Conservation (phyloP, 2,329 filamentous ascomycete species). For the Fusarium palustre region DNA sequence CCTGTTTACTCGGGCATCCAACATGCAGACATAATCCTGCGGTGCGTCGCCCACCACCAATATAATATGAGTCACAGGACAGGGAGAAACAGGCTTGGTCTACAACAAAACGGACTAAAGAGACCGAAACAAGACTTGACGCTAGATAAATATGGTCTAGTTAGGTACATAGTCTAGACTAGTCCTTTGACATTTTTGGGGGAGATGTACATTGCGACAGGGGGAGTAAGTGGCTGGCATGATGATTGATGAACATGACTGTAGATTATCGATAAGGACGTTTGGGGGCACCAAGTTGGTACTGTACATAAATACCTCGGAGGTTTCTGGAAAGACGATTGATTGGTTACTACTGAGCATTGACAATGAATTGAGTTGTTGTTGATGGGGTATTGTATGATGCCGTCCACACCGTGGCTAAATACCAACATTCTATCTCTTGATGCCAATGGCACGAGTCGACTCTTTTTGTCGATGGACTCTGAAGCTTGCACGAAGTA, state of each 20-base stretch:
- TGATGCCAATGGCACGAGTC: conserved; percentile 25
- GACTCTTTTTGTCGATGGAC: conserved; percentile 12
- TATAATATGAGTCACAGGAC: conserved; percentile 47
- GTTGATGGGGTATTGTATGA: conserved; percentile 34
- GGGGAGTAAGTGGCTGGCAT: conserved; percentile 15
- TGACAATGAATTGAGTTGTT: conserved; percentile 28
- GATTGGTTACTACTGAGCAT: conserved; percentile 29
- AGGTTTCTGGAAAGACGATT: conserved; percentile 38
- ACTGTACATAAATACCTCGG: too few species aligned
- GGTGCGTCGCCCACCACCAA: conserved; percentile 35
- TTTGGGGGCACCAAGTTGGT: conserved; percentile 4
- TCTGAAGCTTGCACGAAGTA: conserved; percentile 19
- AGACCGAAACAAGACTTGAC: conserved; percentile 43
- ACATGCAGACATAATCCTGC: background rate
- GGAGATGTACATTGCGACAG: conserved; percentile 19
- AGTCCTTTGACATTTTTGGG: conserved; percentile 26
- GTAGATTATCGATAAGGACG: conserved; percentile 44
- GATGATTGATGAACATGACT: background rate
- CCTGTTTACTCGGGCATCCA: background rate
- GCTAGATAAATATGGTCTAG: conserved; percentile 39
- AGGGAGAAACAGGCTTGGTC: conserved; percentile 39
- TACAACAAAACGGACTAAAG: conserved; percentile 37
- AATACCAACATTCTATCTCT: conserved; percentile 40
- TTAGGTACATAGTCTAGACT: too few species aligned
- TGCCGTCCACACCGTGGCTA: conserved; percentile 39